Conservation (phyloP, 768 basidiomycete species). For the Mycena chlorophos region DNA sequence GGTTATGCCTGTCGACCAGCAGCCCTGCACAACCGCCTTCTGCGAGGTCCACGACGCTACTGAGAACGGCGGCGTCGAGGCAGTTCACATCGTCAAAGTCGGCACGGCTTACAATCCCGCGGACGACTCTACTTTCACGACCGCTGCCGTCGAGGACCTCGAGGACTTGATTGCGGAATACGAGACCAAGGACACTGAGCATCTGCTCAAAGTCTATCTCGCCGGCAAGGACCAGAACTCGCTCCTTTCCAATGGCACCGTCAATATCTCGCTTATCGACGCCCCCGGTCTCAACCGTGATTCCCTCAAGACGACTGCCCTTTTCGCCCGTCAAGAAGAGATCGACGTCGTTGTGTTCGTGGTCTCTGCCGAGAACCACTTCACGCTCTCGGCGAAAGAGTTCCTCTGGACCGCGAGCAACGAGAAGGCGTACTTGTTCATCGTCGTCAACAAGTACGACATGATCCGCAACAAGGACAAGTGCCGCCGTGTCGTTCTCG, state of each 20-base stretch:
- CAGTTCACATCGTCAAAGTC: constrained; percentile 80
- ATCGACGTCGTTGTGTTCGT: constrained; percentile 99
- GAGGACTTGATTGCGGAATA: constrained; percentile 78
- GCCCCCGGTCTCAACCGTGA: constrained; percentile 97
- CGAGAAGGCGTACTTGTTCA: constrained; percentile 97
- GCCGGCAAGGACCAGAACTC: constrained; percentile 78
- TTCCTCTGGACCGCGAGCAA: constrained; percentile 91
- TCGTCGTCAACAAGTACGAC: constrained; percentile 98
- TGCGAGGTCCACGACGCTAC: constrained; percentile 93
- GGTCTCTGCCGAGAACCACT: constrained; percentile 97
- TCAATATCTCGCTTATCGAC: constrained; percentile 97
- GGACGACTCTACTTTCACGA: constrained; percentile 77
- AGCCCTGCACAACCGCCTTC: constrained; percentile 95
- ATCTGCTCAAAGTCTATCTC: constrained; percentile 86
- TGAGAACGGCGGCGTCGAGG: constrained; percentile 78
- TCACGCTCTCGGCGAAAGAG: constrained; percentile 92
- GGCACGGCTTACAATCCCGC: constrained; percentile 64
- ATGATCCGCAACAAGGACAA: constrained; percentile 94
- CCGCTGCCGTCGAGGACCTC: constrained; percentile 64
- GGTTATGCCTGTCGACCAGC: constrained; percentile 97
- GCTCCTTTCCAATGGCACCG: constrained; percentile 90
- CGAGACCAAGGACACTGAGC: constrained; percentile 56
- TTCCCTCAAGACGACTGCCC: constrained; percentile 88
- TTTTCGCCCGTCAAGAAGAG: constrained; percentile 95
- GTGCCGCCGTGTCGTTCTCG: constrained; percentile 83